phyloP scores from a whole-genome alignment of 73 alveolate genomes.

The Paraurostyla sp. region DNA sequence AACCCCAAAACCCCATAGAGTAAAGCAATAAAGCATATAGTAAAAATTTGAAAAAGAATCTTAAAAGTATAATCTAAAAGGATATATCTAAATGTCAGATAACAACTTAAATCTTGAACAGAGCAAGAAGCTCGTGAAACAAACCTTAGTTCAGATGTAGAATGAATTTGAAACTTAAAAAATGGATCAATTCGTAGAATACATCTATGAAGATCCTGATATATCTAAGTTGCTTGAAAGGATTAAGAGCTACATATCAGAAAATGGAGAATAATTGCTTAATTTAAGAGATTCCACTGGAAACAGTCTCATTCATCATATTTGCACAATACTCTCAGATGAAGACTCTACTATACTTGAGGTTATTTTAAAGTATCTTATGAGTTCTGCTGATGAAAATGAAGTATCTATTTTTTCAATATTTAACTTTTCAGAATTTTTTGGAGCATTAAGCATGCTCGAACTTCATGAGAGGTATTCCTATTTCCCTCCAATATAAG shows the following conservation, averaged over 20 bases:
- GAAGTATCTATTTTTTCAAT: neutral
- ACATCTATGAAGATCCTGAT: neutral
- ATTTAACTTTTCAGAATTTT: neutral
- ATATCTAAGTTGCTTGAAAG: neutral
- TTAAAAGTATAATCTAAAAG: too few species aligned
- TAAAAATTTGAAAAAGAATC: too few species aligned
- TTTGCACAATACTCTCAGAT: neutral
- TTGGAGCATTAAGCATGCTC: neutral
- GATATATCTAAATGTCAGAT: too few species aligned
- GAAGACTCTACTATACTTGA: neutral
- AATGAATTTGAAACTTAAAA: neutral
- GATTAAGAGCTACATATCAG: neutral
- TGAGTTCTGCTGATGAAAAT: neutral
- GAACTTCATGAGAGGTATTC: conserved; percentile 10
- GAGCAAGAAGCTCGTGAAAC: too few species aligned
- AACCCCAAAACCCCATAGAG: too few species aligned
- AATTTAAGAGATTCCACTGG: conserved; percentile 7
- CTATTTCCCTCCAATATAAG: neutral
- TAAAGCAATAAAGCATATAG: too few species aligned
- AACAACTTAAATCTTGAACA: too few species aligned
- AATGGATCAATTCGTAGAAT: neutral
- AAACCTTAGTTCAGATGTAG: too few species aligned
- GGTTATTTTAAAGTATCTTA: neutral
- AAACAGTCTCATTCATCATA: conserved; percentile 4
- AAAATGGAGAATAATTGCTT: neutral